phyloP scores from a whole-genome alignment of 495 filamentous ascomycete species.

The Articulospora tetracladia region DNA sequence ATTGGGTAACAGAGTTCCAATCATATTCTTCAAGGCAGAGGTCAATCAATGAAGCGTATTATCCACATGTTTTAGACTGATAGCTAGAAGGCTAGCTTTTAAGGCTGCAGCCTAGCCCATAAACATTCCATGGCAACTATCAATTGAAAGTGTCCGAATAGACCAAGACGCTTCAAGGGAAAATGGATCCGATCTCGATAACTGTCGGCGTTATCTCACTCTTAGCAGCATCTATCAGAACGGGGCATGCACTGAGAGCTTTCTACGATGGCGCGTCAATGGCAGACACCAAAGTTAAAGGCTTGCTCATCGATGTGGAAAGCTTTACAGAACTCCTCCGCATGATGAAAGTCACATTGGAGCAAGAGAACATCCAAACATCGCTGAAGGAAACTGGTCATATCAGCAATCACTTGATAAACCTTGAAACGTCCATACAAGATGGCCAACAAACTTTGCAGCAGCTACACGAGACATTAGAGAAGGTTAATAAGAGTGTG shows the following conservation, averaged over 20 bases:
- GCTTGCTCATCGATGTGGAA: slow-evolving; percentile 11
- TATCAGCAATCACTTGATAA: slow-evolving; percentile 11
- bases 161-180: too few relatives aligned
- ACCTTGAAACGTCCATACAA: slow-evolving; percentile 8
- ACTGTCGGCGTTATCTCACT: slow-evolving; percentile 8
- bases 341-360: slow-evolving; percentile 16
- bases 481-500: slow-evolving; percentile 16
- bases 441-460: slow-evolving; percentile 10
- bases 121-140: too few relatives aligned
- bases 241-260: slow-evolving; percentile 5
- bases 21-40: too few relatives aligned
- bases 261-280: slow-evolving; percentile 12
- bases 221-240: slow-evolving; percentile 4
- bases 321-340: slow-evolving; percentile 11
- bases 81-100: too few relatives aligned
- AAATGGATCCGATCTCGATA: slow-evolving; percentile 20
- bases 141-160: too few relatives aligned
- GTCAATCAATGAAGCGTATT: too few relatives aligned
- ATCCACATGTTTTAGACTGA: too few relatives aligned
- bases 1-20: too few relatives aligned
- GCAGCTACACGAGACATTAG: slow-evolving; percentile 4
- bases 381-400: slow-evolving; percentile 13
- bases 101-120: too few relatives aligned
- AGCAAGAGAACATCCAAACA: slow-evolving; percentile 1
- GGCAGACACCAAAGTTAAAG: slow-evolving; percentile 10